Percentiles rank a stretch among this genome's conserved stretches.
Conservation (phyloP, 805 yeast species). For the Barnettozyma populi region DNA sequence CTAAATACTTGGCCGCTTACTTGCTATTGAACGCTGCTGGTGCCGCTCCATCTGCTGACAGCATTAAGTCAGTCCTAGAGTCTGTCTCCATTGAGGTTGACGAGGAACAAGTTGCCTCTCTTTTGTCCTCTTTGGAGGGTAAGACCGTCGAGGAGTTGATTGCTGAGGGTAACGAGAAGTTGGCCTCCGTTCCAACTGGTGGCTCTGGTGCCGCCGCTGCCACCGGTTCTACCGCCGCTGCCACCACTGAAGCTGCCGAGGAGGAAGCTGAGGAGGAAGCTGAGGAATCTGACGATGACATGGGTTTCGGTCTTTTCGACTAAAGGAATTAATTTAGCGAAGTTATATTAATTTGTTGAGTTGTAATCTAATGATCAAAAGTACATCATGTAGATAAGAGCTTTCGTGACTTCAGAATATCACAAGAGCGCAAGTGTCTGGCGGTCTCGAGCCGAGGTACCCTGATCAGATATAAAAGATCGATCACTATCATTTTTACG, state of each 20-base stretch:
- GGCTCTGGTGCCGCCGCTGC: conserved; percentile 88
- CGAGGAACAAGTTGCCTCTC: conserved; percentile 74
- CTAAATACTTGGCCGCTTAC: conserved; percentile 98
- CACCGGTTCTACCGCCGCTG: conserved; percentile 67
- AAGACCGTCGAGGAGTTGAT: conserved; percentile 85
- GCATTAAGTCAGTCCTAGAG: conserved; percentile 81
- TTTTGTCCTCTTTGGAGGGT: conserved; percentile 87
- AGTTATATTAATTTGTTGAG: conserved; percentile 4
- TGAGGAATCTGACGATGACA: conserved; percentile 66
- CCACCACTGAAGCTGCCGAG: conserved; percentile 66
- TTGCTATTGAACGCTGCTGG: conserved; percentile 97
- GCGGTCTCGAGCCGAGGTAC: too few species aligned
- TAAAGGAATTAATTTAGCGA: conserved; percentile 38
- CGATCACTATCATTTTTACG: too few species aligned
- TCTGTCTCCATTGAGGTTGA: conserved; percentile 97
- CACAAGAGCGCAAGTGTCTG: too few species aligned
- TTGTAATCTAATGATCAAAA: conserved; percentile 14
- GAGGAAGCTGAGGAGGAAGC: conserved; percentile 66
- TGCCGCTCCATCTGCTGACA: conserved; percentile 88
- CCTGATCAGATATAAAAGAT: too few species aligned
- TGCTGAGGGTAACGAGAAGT: conserved; percentile 92
- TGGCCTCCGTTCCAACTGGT: conserved; percentile 96
- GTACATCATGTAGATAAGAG: background rate
- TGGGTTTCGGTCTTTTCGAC: conserved; percentile 99
- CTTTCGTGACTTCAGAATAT: too few species aligned